Percentiles rank a stretch among this genome's conserved stretches.
Conservation (phyloP, 2,329 filamentous ascomycete species). For the Ilyonectria mors-panacis region DNA sequence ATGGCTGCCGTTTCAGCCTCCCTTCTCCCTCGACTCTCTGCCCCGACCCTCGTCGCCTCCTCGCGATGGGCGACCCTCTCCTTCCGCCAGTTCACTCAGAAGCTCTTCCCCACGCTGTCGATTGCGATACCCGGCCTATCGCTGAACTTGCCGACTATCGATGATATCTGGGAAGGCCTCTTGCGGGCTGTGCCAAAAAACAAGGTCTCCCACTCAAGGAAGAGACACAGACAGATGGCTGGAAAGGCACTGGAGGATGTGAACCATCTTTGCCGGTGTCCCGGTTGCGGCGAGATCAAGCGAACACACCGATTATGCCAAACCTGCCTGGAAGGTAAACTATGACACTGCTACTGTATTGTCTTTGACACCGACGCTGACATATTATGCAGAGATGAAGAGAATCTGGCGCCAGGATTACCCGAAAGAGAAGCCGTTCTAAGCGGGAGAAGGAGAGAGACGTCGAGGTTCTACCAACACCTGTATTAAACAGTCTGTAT, state of each 20-base stretch:
- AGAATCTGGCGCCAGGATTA: slow-evolving; percentile 60
- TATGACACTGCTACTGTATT: slow-evolving; percentile 28
- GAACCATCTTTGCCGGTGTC: slow-evolving; percentile 88
- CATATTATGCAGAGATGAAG: slow-evolving; percentile 58
- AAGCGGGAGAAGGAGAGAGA: slow-evolving; percentile 35
- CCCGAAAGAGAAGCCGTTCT: slow-evolving; percentile 53
- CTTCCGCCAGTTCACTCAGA: slow-evolving; percentile 61
- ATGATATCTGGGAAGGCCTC: slow-evolving; percentile 92
- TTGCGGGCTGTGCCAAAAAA: slow-evolving; percentile 97
- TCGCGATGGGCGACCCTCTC: slow-evolving; percentile 62
- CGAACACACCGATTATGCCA: slow-evolving; percentile 91
- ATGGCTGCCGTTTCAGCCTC: slow-evolving; percentile 64
- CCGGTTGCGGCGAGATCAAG: slow-evolving; percentile 89
- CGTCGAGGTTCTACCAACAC: slow-evolving; percentile 41
- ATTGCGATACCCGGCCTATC: slow-evolving; percentile 74
- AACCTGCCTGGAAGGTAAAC: slow-evolving; percentile 85
- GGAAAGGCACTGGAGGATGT: slow-evolving; percentile 96
- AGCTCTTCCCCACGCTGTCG: slow-evolving; percentile 68
- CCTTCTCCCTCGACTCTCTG: slow-evolving; percentile 70
- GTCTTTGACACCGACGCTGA: slow-evolving; percentile 23
- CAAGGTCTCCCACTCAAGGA: slow-evolving; percentile 98
- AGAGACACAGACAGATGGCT: slow-evolving; percentile 92
- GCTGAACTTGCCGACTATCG: slow-evolving; percentile 70
- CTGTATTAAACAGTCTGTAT: slow-evolving; percentile 51
- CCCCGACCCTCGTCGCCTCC: slow-evolving; percentile 57